Evolutionary conservation across 495 filamentous ascomycete genomes (phyloP).

Genomic region (Cercophora newfieldiana): DNA sequence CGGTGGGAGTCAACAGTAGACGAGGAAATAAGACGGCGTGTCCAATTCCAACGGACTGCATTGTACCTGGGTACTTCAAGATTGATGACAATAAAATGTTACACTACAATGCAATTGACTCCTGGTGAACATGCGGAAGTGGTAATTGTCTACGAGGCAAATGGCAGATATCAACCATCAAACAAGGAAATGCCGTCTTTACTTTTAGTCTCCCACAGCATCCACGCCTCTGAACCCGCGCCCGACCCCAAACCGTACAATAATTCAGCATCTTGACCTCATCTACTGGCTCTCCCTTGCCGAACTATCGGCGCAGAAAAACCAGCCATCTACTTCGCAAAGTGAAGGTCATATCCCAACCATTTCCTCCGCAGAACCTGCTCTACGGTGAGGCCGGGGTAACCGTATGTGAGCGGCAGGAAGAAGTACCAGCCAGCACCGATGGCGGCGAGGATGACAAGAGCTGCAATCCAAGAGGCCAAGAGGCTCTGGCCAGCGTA

Average conservation of each 20-base stretch:
- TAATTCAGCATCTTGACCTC: neutral
- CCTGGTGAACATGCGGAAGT: neutral
- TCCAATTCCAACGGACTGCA: neutral
- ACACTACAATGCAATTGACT: neutral
- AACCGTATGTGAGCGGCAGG: constrained; percentile 91
- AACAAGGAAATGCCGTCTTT: neutral
- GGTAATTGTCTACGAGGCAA: neutral
- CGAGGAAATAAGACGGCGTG: neutral
- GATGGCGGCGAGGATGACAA: constrained; percentile 66
- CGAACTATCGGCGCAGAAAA: neutral
- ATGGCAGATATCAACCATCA: neutral
- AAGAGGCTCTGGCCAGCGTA: constrained; percentile 76
- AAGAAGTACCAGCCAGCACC: constrained; percentile 88
- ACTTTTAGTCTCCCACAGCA: neutral
- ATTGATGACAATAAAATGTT: neutral
- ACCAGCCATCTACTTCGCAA: constrained; percentile 76
- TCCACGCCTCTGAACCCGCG: neutral
- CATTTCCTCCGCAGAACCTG: constrained; percentile 86
- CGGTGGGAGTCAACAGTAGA: neutral
- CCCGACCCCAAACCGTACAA: neutral
- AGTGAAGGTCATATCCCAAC: constrained; percentile 96
- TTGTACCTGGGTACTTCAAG: neutral
- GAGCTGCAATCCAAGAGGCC: constrained; percentile 73
- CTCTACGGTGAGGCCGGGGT: constrained; percentile 81
- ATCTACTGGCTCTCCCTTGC: neutral